Base-by-base conservation (phyloP, 2,329 filamentous ascomycete species). In the Xylariaceae sp. region DNA sequence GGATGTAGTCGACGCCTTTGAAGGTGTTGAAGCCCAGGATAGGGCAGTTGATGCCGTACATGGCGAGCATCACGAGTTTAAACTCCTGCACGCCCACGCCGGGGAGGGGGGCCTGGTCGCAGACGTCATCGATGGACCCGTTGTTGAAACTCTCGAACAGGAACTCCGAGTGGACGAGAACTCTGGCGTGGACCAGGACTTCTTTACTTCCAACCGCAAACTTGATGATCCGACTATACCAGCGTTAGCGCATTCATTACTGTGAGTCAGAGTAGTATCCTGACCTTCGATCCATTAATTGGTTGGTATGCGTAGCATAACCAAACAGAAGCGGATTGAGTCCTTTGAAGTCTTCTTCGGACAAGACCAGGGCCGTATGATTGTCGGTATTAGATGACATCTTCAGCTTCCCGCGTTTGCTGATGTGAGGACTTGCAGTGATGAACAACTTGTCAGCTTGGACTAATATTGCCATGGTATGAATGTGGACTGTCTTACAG, bases 61-160 rank as follows among this genome's bases (percentile, higher is more conserved):
- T 38, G 4, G 36, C 36, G 4, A 32, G n/a, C 36, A 38, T 38
- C 12, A 38, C 14, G 23, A 38, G 31, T 15, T 38, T 38, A 16
- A 38, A 26, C 29, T 38, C 28, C 2, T 14, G 13, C 4, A 38
- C 9, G 1, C 16, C 36, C 19, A 32, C 23, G 3, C 14, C 24
- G 2, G 18, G 12, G 18, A 35, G 13, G 8, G 6, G 7, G 7
- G 11, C 7, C 21, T 24, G 21, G 21, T 24, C 11, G 7, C 7
- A 11, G 6, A 24, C 11, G 12, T 7, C 28, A 7, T n/a, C 28
- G 8, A 8, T n/a, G 12, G n/a, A 13, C 6, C 6, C 7, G 28
- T 31, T 31, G 28, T 16, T 13, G n/a, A 13, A 31, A 31, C 8
- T 13, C 12, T 31, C 7, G 12, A 7, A 31, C 6, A 31, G n/a